Evolutionary conservation across 768 basidiomycete genomes (phyloP), one percentile per base, ranked within the genome.

Genomic region (Agrocybe praecox): DNA sequence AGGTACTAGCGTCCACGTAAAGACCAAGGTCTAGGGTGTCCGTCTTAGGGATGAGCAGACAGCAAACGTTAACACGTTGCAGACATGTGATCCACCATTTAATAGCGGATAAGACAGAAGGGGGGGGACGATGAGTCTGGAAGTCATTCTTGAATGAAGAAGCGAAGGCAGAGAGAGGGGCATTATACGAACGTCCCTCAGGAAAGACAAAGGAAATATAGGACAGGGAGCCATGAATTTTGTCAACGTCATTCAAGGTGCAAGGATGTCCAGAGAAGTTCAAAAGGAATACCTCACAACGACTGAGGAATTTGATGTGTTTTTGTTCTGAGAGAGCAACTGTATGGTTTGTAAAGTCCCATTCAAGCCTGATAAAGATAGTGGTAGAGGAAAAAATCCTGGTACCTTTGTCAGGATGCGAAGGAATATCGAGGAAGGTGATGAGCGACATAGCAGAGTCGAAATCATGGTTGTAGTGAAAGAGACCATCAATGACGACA

Each of bases 1-100:
- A 64, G 0, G 75, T 79, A 1, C 72, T 76, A 0, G 73, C 73
- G 47, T 77, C 76, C 2, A 75, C 73, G 46, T 49, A 76, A 6
- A 77, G 47, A 1, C 53, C 55, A 2, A 65, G 46, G 43, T 68
- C 64, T 0, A 15, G 40, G 1, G 58, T 21, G 1, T 56, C 53
- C 1, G 43, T 49, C n/a, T 36, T 40, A 8, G 55, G 52, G 3
- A 9, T 10, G 11, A 72, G 63, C 0, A 58, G 56, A 2, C 72
- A 57, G 18, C 23, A 46, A 5, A 47, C 19, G 6, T 7, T 19
- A 0, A 36, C 14, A 24, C 14, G 0, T 23, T 18, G 0, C 72
- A 57, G 0, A n/a, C 21, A 19, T 0, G 22, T 19, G 0, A 32
- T 29, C 77, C 76, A 79, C 75, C 73, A 77, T 2, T 42, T 8